Conservation (phyloP, 805 yeast genomes). For the Spathaspora hagerdaliae region DNA sequence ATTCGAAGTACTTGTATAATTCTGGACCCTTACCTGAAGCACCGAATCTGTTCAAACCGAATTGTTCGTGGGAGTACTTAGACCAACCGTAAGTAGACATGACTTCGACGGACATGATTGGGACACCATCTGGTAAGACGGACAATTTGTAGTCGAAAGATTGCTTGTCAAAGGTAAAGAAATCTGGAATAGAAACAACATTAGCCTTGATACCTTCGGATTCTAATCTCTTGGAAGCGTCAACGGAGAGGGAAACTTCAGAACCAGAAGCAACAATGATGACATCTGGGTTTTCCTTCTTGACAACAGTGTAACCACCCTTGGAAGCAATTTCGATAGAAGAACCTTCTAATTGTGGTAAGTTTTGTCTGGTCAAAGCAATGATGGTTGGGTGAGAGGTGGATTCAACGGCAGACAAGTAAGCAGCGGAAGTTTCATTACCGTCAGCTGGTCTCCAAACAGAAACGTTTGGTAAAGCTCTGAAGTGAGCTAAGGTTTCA, state of each 20-base stretch:
- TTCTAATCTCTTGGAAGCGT: constrained; percentile 71
- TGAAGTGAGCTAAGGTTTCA: constrained; percentile 80
- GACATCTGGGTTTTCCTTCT: constrained; percentile 57
- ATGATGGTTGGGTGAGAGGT: constrained; percentile 66
- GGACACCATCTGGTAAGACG: constrained; percentile 92
- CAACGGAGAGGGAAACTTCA: constrained; percentile 81
- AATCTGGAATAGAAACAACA: constrained; percentile 92
- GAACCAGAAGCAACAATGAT: constrained; percentile 91
- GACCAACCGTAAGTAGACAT: constrained; percentile 90
- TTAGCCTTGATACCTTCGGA: constrained; percentile 66
- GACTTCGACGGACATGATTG: constrained; percentile 91
- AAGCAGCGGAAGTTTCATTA: constrained; percentile 84
- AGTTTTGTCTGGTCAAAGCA: constrained; percentile 81
- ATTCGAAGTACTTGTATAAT: constrained; percentile 79
- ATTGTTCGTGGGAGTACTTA: constrained; percentile 93
- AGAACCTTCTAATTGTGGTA: constrained; percentile 92
- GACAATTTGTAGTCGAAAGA: constrained; percentile 72
- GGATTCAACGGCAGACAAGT: constrained; percentile 59
- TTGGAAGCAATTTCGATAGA: constrained; percentile 84
- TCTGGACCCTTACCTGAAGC: constrained; percentile 88
- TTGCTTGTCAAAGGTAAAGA: constrained; percentile 85
- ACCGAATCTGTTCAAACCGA: constrained; percentile 95
- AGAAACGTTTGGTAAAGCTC: constrained; percentile 77
- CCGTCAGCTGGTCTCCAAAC: constrained; percentile 96
- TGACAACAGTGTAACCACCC: constrained; percentile 85